These are phyloP conservation scores for Staphylotrichum longicolle DNA, from an alignment of 495 filamentous ascomycete genomes.

Conservation along the genomic window DNA sequence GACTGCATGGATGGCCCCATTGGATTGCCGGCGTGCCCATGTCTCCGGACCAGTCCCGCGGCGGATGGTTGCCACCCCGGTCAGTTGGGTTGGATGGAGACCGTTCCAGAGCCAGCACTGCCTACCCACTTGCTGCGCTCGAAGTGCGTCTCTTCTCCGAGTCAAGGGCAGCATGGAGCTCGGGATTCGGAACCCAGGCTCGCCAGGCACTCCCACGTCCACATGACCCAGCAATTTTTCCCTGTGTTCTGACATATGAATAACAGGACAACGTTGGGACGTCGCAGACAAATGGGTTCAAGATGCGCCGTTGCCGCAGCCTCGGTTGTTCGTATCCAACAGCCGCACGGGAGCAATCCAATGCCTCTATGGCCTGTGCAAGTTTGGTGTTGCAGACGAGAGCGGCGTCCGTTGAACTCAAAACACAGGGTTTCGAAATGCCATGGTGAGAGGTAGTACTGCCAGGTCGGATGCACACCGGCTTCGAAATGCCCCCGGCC, in stretches of 20 bases:
- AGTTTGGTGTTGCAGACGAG: conserved; percentile 1
- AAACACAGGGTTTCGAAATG: not conserved
- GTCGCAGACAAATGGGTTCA: no score
- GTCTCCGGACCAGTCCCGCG: conserved; percentile 5
- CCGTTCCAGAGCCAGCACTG: conserved; percentile 4
- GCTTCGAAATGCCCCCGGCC: not conserved
- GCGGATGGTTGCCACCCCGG: conserved; percentile 13
- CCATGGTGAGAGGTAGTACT: no score
- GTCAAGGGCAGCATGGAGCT: conserved; percentile 4
- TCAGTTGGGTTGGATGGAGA: not conserved
- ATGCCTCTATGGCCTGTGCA: no score
- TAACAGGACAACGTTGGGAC: no score
- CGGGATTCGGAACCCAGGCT: conserved; percentile 12
- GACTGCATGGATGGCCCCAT: conserved; percentile 3
- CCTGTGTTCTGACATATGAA: no score
- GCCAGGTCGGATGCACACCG: not conserved
- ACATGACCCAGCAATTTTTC: conserved; percentile 13
- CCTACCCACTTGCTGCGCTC: not conserved
- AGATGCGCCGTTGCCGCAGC: no score
- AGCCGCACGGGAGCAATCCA: no score
- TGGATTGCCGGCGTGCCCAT: conserved; percentile 1
- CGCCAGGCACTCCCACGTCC: not conserved
- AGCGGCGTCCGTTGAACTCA: not conserved
- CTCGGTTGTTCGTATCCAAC: no score
- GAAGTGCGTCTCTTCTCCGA: conserved; percentile 6